Percentiles rank a stretch among this genome's conserved stretches.
Conservation (phyloP, 1,139 yeast genomes). For the Pneumocystis canis region DNA sequence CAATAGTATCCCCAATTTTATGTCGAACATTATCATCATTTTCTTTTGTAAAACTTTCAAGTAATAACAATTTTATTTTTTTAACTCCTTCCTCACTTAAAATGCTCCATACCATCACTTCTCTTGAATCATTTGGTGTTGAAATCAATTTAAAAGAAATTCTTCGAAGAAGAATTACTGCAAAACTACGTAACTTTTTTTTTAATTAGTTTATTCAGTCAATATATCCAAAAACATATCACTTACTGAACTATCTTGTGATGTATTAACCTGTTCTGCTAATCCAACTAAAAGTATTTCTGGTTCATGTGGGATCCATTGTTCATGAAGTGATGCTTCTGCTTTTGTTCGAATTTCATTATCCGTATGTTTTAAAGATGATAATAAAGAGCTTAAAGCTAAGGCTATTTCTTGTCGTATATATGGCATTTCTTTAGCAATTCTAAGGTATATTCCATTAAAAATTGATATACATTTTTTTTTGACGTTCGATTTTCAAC, state of each 20-base stretch:
- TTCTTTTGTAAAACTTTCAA: slow-evolving; percentile 56
- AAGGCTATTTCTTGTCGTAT: slow-evolving; percentile 43
- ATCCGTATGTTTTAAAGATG: slow-evolving; percentile 63
- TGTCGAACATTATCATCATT: slow-evolving; percentile 68
- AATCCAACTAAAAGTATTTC: slow-evolving; percentile 61
- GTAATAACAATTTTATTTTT: slow-evolving; percentile 50
- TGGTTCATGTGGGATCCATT: slow-evolving; percentile 51
- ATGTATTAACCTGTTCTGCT: slow-evolving; percentile 62
- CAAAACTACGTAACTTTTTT: slow-evolving; percentile 34
- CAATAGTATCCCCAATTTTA: slow-evolving; percentile 83
- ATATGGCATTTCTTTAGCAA: slow-evolving; percentile 24
- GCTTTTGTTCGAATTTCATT: slow-evolving; percentile 62
- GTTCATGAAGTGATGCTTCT: slow-evolving; percentile 53
- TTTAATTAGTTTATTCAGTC: not conserved
- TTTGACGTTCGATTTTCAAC: not conserved
- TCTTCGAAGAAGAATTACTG: slow-evolving; percentile 82
- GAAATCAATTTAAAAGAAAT: slow-evolving; percentile 52
- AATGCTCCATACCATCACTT: slow-evolving; percentile 40
- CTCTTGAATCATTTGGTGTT: slow-evolving; percentile 50
- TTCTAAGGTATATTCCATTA: not conserved
- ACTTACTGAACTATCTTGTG: slow-evolving; percentile 39
- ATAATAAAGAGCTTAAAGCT: slow-evolving; percentile 44
- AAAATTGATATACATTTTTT: not conserved
- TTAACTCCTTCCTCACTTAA: slow-evolving; percentile 43
- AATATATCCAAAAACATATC: not conserved